Conservation (phyloP, 176 grass and related monocot species). For the Aegilops speltoides region DNA sequence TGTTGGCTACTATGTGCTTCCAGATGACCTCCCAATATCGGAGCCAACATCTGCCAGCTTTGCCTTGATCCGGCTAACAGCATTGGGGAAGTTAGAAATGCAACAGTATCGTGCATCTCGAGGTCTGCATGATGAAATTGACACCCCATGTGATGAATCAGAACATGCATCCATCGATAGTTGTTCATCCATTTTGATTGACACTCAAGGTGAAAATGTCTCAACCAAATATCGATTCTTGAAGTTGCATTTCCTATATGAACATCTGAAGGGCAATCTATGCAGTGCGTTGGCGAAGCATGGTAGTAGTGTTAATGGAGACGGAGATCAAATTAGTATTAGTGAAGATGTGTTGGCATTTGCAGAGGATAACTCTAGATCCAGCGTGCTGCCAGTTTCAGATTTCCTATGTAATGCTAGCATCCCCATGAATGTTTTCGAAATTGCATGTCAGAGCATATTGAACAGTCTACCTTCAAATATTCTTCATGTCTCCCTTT, state of each 20-base stretch:
- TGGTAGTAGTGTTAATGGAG: conserved; percentile 27
- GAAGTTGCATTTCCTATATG: conserved; percentile 57
- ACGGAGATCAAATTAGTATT: conserved; percentile 43
- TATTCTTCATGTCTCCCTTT: conserved; percentile 54
- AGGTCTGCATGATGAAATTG: conserved; percentile 29
- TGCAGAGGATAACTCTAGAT: conserved; percentile 39
- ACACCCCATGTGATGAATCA: conserved; percentile 33
- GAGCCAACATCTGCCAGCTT: conserved; percentile 49
- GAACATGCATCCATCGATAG: conserved; percentile 33
- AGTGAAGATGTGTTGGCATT: conserved; percentile 56
- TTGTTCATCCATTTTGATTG: conserved; percentile 33
- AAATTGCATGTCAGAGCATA: conserved; percentile 69
- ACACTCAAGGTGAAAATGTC: conserved; percentile 19
- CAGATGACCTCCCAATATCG: conserved; percentile 27
- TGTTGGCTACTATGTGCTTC: conserved; percentile 67
- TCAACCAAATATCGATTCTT: conserved; percentile 28
- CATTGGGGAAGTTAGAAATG: conserved; percentile 72
- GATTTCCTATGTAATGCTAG: conserved; percentile 64
- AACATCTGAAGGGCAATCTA: conserved; percentile 67
- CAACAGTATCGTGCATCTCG: conserved; percentile 48
- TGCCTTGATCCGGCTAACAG: conserved; percentile 66
- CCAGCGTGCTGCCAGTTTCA: conserved; percentile 37
- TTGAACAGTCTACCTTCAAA: conserved; percentile 59
- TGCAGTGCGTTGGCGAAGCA: conserved; percentile 46
- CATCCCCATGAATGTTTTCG: conserved; percentile 68